Evolutionary conservation across 139 green algal species (phyloP).

Genomic region (Micromonas commoda): DNA sequence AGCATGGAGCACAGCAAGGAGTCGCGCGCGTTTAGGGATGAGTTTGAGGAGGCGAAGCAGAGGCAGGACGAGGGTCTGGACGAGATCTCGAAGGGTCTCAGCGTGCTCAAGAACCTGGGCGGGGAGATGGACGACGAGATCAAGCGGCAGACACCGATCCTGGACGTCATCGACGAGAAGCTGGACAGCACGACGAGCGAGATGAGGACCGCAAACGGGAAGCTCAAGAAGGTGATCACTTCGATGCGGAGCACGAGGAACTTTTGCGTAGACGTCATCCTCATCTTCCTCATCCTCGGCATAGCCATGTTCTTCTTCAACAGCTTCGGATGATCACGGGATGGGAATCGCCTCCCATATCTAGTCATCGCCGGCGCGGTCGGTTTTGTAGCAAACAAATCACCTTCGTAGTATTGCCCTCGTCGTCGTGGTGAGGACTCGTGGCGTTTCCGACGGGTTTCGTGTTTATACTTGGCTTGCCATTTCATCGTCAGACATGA

Average conservation of each 20-base stretch:
- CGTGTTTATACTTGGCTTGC: too few relatives aligned
- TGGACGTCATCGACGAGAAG: constrained; percentile 66
- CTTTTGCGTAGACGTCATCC: constrained; percentile 80
- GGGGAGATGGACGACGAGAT: constrained; percentile 67
- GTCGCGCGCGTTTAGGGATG: neutral
- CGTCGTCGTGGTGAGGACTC: too few relatives aligned
- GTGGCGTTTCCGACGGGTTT: too few relatives aligned
- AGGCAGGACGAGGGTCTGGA: constrained; percentile 64
- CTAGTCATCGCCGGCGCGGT: too few relatives aligned
- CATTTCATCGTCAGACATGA: too few relatives aligned
- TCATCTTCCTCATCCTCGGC: constrained; percentile 71
- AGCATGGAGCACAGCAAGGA: constrained; percentile 24
- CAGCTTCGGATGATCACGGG: neutral
- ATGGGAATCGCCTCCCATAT: neutral
- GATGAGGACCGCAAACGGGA: constrained; percentile 31
- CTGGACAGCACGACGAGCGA: constrained; percentile 19
- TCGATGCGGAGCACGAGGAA: constrained; percentile 67
- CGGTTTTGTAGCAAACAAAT: too few relatives aligned
- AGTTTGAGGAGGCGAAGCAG: constrained; percentile 20
- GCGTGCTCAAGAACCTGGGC: constrained; percentile 66
- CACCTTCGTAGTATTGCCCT: too few relatives aligned
- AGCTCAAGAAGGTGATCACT: constrained; percentile 43
- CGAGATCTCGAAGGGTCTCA: constrained; percentile 59
- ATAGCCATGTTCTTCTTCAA: constrained; percentile 70
- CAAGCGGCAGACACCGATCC: constrained; percentile 65